These are phyloP conservation scores for Erodium texanum DNA, from an alignment of 441 rosid genomes.

Conservation along the genomic window DNA sequence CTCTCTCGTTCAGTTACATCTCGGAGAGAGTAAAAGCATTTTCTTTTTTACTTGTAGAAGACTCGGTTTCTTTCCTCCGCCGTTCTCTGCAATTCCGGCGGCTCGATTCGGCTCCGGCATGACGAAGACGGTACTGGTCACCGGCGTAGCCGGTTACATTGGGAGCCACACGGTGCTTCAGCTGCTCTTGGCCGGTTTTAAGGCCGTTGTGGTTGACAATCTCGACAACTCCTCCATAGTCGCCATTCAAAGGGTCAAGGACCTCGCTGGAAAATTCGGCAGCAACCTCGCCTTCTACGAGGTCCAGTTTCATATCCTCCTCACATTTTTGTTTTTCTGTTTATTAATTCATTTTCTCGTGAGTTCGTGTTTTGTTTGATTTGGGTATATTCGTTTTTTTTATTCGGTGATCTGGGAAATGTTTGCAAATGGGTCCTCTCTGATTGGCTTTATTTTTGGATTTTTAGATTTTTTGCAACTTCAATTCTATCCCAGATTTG, in stretches of 20 bases:
- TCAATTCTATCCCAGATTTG: not conserved
- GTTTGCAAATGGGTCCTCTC: not conserved
- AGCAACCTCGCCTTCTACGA: constrained; percentile 46
- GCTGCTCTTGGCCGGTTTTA: constrained; percentile 55
- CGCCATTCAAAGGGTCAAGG: constrained; percentile 49
- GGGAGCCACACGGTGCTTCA: constrained; percentile 91
- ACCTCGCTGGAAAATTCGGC: constrained; percentile 51
- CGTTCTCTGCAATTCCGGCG: constrained; percentile 2
- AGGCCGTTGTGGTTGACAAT: constrained; percentile 63
- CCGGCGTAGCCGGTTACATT: constrained; percentile 93
- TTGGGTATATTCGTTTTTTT: not conserved
- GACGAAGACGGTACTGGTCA: constrained; percentile 53
- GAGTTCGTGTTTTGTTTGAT: not conserved
- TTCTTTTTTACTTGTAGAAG: not conserved
- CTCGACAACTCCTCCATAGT: constrained; percentile 60
- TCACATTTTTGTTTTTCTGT: not conserved
- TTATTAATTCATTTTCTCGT: not conserved
- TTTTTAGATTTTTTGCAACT: not conserved
- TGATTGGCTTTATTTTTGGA: not conserved
- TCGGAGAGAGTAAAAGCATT: not conserved
- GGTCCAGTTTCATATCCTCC: constrained; percentile 27
- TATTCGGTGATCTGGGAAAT: not conserved
- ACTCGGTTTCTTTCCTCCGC: not conserved
- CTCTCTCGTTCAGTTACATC: not conserved
- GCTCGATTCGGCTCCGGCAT: constrained; percentile 13